Evolutionary conservation across 768 basidiomycete species (phyloP), one percentile per base, ranked within the genome.

Genomic region (Infundibulicybe gibba): DNA sequence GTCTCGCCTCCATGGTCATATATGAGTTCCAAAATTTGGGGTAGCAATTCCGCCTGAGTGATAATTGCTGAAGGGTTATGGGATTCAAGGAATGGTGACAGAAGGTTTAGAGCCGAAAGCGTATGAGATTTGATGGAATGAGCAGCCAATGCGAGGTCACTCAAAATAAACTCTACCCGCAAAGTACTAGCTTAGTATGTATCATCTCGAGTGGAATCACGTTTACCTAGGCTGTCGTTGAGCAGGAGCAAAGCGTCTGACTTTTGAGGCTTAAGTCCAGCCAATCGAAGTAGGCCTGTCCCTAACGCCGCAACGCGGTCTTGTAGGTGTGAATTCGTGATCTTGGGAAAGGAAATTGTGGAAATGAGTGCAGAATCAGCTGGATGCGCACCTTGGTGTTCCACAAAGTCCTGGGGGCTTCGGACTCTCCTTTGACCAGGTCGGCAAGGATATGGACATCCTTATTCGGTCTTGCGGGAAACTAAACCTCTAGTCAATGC

Each of bases 11-110:
- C 65, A 10, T 73, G 64, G 20, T 87, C 86, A 53, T 84, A 84
- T 35, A 90, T 72, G 17, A 83, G 70, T 61, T 92, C 88, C 16
- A 94, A 68, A 10, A 94, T 69, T 39, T 77, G 70, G 3, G 80
- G 77, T 9, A 94, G 72, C 50, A 91, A 77, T 44, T 73, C 68
- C 0, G 82, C 79, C 44, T 82, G 75, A 14, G 84, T 80, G 44
- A 94, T 79, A 53, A 94, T 87, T 16, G 82, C 83, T n/a, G 81
- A 75, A 5, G 86, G 87, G 1, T 78, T 75, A 47, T 87, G 79
- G 0, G 68, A 66, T 14, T 90, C 84, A 16, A 86, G 68, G 35
- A 87, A 76, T 2, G 76, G 67, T 0, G 83, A 70, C 34, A 97
- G 77, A 14, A 94, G 65, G 12, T 69, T 73, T 17, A 74, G 66